phyloP scores from a whole-genome alignment of 345 rosid species.

The Camelina neglecta region DNA sequence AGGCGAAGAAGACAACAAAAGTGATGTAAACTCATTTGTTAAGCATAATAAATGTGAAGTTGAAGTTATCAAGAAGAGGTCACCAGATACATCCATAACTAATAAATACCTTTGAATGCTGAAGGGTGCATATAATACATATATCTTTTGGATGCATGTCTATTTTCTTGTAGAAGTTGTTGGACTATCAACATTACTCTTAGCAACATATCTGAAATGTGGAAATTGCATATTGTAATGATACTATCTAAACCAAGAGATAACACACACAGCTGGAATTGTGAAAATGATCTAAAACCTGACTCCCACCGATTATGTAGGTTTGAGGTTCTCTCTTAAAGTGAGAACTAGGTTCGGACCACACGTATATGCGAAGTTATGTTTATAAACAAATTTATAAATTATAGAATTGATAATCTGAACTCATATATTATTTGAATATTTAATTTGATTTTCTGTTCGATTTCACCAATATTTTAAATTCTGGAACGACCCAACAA shows the following conservation, averaged over 20 bases:
- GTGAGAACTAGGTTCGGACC: too few relatives aligned
- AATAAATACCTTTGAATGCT: slow-evolving; percentile 64
- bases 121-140: slow-evolving; percentile 95
- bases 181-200: slow-evolving; percentile 82
- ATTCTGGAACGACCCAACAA: too few relatives aligned
- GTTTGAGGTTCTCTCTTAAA: slow-evolving; percentile 53
- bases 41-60: not conserved
- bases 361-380: too few relatives aligned
- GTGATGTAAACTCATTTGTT: not conserved
- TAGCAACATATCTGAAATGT: slow-evolving; percentile 66
- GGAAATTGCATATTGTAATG: not conserved
- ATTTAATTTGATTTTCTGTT: too few relatives aligned
- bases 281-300: not conserved
- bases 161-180: slow-evolving; percentile 76
- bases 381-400: too few relatives aligned
- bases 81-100: not conserved
- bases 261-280: not conserved
- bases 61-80: not conserved
- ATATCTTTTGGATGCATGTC: slow-evolving; percentile 86
- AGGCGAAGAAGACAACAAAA: slow-evolving; percentile 22
- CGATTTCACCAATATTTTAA: too few relatives aligned
- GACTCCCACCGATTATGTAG: slow-evolving; percentile 65
- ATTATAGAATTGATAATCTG: too few relatives aligned
- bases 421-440: too few relatives aligned
- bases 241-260: not conserved